Percentiles rank a stretch among this genome's conserved stretches.
Evolutionary conservation across 2,329 filamentous ascomycete genomes (phyloP).

Genomic region (Colletotrichum karsti): DNA sequence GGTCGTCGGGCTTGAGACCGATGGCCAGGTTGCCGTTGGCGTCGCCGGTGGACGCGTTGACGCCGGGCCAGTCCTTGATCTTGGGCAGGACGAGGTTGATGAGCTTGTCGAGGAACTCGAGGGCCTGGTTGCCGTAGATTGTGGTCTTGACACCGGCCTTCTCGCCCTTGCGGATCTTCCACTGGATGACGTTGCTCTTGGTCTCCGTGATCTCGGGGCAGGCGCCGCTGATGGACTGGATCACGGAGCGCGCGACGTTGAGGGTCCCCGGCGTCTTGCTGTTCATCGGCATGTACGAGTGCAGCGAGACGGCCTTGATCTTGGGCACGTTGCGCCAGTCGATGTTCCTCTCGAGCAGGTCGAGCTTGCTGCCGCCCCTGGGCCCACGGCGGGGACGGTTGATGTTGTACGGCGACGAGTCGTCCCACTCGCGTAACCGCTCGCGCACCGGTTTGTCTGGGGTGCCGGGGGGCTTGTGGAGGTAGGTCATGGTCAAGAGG

Average conservation of each 20-base stretch:
- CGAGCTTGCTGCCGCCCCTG: slow-evolving; percentile 77
- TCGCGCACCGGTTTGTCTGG: slow-evolving; percentile 60
- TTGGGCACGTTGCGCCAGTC: slow-evolving; percentile 87
- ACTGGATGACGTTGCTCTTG: slow-evolving; percentile 76
- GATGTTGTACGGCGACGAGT: slow-evolving; percentile 92
- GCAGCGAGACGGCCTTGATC: slow-evolving; percentile 82
- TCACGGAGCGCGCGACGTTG: slow-evolving; percentile 82
- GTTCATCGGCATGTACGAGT: slow-evolving; percentile 77
- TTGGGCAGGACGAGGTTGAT: slow-evolving; percentile 90
- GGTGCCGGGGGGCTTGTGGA: slow-evolving; percentile 83
- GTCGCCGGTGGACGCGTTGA: slow-evolving; percentile 75
- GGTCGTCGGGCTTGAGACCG: slow-evolving; percentile 78
- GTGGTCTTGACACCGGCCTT: slow-evolving; percentile 80
- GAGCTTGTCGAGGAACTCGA: slow-evolving; percentile 90
- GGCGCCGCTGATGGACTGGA: slow-evolving; percentile 87
- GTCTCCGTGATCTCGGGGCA: slow-evolving; percentile 75
- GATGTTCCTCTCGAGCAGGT: slow-evolving; percentile 76
- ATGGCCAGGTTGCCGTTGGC: slow-evolving; percentile 87
- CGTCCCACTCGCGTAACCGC: slow-evolving; percentile 86
- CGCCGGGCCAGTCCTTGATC: slow-evolving; percentile 94
- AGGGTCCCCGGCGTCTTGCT: slow-evolving; percentile 77
- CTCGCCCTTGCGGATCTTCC: slow-evolving; percentile 76
- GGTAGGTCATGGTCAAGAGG: slow-evolving; percentile 88
- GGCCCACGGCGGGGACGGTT: slow-evolving; percentile 88
- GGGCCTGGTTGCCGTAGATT: slow-evolving; percentile 81